Evolutionary conservation across 2,329 filamentous ascomycete genomes (phyloP).

Genomic region (Plenodomus lindquistii): DNA sequence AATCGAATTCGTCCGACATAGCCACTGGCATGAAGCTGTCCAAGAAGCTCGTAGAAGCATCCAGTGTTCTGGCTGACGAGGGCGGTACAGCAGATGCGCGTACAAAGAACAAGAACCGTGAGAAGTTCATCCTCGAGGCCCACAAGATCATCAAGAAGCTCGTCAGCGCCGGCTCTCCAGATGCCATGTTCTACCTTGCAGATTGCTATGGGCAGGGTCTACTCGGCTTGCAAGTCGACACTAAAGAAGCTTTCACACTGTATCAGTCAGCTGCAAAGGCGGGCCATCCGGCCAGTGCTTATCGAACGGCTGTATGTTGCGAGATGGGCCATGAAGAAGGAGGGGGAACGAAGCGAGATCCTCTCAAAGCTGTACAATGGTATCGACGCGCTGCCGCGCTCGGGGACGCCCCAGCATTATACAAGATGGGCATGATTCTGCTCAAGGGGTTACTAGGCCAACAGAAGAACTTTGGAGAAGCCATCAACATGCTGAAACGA

Average conservation of each 20-base stretch:
- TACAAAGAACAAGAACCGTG: conserved; percentile 66
- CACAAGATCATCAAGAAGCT: conserved; percentile 93
- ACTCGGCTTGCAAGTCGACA: conserved; percentile 77
- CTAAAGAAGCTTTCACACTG: conserved; percentile 88
- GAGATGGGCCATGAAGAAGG: conserved; percentile 95
- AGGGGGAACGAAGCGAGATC: conserved; percentile 88
- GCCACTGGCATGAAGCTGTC: conserved; percentile 73
- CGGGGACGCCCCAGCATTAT: conserved; percentile 93
- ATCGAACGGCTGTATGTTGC: conserved; percentile 94
- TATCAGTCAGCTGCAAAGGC: conserved; percentile 94
- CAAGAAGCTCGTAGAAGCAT: conserved; percentile 84
- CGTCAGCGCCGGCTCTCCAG: conserved; percentile 69
- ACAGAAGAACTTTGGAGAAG: conserved; percentile 78
- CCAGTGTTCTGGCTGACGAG: conserved; percentile 76
- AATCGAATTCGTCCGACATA: conserved; percentile 72
- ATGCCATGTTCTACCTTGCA: conserved; percentile 92
- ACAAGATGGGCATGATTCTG: conserved; percentile 95
- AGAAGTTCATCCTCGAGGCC: conserved; percentile 82
- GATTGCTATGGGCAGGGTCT: conserved; percentile 84
- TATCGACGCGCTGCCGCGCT: conserved; percentile 90
- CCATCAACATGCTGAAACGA: conserved; percentile 88
- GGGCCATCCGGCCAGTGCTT: conserved; percentile 83
- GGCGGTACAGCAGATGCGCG: conserved; percentile 71
- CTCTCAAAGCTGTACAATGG: conserved; percentile 95
- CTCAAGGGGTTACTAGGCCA: conserved; percentile 94